These are phyloP conservation scores for Fusarium nanum DNA, from an alignment of 2,329 filamentous ascomycete species.

Conservation along the genomic window DNA sequence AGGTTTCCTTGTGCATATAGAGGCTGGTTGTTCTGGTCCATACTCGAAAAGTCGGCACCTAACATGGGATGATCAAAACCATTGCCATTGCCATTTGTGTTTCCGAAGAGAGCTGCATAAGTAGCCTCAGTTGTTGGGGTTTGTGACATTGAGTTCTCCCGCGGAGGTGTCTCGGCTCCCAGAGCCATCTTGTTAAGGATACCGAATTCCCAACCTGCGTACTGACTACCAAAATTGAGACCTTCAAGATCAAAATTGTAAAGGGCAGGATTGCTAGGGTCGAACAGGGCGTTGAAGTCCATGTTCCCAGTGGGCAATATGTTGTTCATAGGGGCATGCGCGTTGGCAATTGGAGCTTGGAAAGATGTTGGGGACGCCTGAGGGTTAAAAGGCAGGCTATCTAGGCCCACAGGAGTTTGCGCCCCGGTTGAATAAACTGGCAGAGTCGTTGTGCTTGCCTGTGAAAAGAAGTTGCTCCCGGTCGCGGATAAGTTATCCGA, in stretches of 20 bases:
- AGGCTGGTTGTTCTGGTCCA: conserved; percentile 61
- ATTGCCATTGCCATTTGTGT: conserved; percentile 61
- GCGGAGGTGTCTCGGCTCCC: conserved; percentile 78
- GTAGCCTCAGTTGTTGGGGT: conserved; percentile 54
- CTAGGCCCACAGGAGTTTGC: conserved; percentile 61
- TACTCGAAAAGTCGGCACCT: conserved; percentile 64
- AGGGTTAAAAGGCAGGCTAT: conserved; percentile 66
- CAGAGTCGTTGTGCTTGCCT: conserved; percentile 60
- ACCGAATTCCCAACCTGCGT: conserved; percentile 93
- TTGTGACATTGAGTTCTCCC: conserved; percentile 67
- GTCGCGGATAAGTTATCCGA: conserved; percentile 60
- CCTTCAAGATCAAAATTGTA: conserved; percentile 97
- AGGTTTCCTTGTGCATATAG: conserved; percentile 68
- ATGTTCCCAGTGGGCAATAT: conserved; percentile 63
- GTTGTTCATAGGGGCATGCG: conserved; percentile 59
- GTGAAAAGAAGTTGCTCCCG: conserved; percentile 61
- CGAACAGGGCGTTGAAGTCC: conserved; percentile 76
- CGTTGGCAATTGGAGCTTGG: conserved; percentile 64
- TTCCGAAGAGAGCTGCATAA: conserved; percentile 62
- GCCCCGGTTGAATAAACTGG: conserved; percentile 61
- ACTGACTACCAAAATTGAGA: conserved; percentile 90
- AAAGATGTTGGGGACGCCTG: conserved; percentile 82
- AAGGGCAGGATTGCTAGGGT: conserved; percentile 89
- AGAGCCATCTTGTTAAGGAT: conserved; percentile 94
- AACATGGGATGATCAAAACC: conserved; percentile 63